Evolutionary conservation across 83 land plant genomes (phyloP), one percentile per base, ranked within the genome.

Genomic region (Diphasiastrum complanatum): DNA sequence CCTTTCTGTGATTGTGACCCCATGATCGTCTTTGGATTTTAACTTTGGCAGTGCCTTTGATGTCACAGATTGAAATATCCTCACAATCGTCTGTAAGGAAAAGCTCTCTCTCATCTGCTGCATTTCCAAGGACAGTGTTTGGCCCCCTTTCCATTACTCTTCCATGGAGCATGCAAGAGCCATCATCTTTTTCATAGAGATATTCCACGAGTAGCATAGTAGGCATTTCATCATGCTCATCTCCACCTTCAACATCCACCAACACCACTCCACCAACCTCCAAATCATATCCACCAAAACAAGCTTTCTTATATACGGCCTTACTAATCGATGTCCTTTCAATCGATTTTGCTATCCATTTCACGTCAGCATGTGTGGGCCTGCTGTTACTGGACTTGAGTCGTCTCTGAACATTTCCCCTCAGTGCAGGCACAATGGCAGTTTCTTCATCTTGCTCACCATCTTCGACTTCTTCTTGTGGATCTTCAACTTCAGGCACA

Each of bases 101-200:
- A 14, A 95, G 71, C 64, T 86, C 92, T 24, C 88, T 69, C 12
- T 82, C 79, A 56, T 80, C 75, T 5, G 86, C 83, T 37, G 92
- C 78, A 65, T 89, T 84, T 38, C 92, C 99, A 24, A 95, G 74
- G 38, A 95, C 77, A 33, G 99, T 95, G 41, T 76, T 58, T 35
- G 48, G 64, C 25, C 86, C 86, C 48, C 66, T 70, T 46, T 56
- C 63, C 74, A 95, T 33, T 8, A 78, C 48, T 60, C 89, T 71
- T 26, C 99, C 99, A 79, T 95, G 99, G 26, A 83, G 41, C 80
- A 82, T 81, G 56, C 77, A 73, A 6, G 45, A 47, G 27, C 82
- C 85, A 75, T 79, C 65, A 35, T 63, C 33, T 35, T 66, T 71
- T 68, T 95, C 83, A 78, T 69, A 95, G 77, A 89, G 76, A 33